Conservation (phyloP, 345 rosid species). For the Camelina hispida region DNA sequence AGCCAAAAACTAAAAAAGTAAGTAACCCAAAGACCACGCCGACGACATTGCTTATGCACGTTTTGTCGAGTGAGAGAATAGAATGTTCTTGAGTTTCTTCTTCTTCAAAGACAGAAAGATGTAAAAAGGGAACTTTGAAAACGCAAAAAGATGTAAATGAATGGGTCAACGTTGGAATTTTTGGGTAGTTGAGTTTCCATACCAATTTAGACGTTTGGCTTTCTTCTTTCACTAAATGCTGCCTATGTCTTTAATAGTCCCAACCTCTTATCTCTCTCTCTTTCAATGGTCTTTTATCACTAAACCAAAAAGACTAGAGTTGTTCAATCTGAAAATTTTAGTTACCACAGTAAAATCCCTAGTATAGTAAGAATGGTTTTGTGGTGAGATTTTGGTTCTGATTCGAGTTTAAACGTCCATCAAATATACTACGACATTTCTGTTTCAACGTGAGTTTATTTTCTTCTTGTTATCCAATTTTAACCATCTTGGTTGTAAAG, state of each 20-base stretch:
- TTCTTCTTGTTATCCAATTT: no score
- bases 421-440: neutral
- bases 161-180: slow-evolving; percentile 28
- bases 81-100: slow-evolving; percentile 3
- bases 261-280: neutral
- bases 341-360: neutral
- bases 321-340: neutral
- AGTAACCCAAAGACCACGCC: slow-evolving; percentile 26
- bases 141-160: slow-evolving; percentile 1
- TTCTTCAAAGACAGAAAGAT: slow-evolving; percentile 3
- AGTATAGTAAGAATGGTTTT: neutral
- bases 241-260: slow-evolving; percentile 9
- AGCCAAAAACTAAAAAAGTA: neutral
- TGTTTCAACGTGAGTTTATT: neutral
- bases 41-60: slow-evolving; percentile 26
- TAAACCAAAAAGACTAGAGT: neutral
- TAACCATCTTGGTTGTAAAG: no score
- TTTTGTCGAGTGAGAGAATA: slow-evolving; percentile 9
- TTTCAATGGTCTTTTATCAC: no score
- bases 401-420: neutral
- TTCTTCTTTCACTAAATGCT: slow-evolving; percentile 31
- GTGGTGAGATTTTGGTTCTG: neutral
- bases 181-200: slow-evolving; percentile 17
- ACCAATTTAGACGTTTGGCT: slow-evolving; percentile 23
- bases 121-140: neutral